Conservation (phyloP, 805 yeast species). For the Candida chilensis region DNA sequence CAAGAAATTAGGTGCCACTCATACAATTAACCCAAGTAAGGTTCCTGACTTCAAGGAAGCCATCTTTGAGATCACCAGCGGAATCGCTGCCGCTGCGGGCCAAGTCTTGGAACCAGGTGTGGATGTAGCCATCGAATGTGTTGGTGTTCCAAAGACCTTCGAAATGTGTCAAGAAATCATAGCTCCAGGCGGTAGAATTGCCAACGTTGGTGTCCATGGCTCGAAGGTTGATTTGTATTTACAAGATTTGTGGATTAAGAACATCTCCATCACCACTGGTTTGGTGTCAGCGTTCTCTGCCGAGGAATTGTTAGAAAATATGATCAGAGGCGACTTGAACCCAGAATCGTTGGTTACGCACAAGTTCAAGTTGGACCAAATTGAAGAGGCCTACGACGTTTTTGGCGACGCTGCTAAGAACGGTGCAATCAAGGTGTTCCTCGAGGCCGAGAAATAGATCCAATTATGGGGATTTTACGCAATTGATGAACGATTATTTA, state of each 20-base stretch:
- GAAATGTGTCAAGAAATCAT: conserved; percentile 47
- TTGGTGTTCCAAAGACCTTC: conserved; percentile 56
- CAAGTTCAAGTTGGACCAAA: conserved; percentile 43
- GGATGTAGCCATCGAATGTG: conserved; percentile 56
- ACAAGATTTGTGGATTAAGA: conserved; percentile 36
- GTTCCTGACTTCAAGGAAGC: conserved; percentile 28
- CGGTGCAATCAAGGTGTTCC: conserved; percentile 46
- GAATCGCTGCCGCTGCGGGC: conserved; percentile 10
- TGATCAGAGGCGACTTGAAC: conserved; percentile 27
- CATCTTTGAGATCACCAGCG: conserved; percentile 17
- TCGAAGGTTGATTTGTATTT: conserved; percentile 26
- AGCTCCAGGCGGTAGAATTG: conserved; percentile 52
- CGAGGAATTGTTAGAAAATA: conserved; percentile 22
- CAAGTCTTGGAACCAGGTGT: conserved; percentile 38
- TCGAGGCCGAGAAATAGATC: no score
- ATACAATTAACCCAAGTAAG: conserved; percentile 42
- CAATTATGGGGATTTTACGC: no score
- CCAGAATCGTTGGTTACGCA: conserved; percentile 50
- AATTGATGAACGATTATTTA: no score
- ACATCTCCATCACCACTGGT: no score
- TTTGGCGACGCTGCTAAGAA: conserved; percentile 42
- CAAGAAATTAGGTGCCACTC: conserved; percentile 50
- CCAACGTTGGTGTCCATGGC: conserved; percentile 55
- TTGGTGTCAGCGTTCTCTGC: no score
- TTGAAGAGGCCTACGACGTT: conserved; percentile 53